A percentile compares a stretch with the other conserved stretches of the same genome.
Conservation (phyloP, 768 basidiomycete species). For the Phylloporus scabripes region DNA sequence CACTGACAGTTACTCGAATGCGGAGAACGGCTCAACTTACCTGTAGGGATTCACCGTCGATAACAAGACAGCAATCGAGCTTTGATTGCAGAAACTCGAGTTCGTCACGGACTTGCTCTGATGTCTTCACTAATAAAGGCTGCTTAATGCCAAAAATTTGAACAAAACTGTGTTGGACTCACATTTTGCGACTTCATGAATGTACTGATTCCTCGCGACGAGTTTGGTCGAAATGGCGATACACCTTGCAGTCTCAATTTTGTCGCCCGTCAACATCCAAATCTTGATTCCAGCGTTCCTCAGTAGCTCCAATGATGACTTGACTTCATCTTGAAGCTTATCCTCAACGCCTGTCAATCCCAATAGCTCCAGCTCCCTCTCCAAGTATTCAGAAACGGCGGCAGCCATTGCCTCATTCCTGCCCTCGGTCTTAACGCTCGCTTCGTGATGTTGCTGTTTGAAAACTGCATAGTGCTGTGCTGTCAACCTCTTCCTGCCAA, state of each 20-base stretch:
- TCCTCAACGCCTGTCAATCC: constrained; percentile 99
- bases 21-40: constrained; percentile 35
- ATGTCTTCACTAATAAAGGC: constrained; percentile 64
- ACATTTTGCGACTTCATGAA: constrained; percentile 95
- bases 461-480: constrained; percentile 69
- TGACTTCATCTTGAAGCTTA: constrained; percentile 96
- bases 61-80: constrained; percentile 94
- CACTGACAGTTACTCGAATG: neutral
- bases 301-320: constrained; percentile 84
- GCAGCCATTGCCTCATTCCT: constrained; percentile 75
- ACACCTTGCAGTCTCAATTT: constrained; percentile 97
- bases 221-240: constrained; percentile 97
- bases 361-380: constrained; percentile 85
- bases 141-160: constrained; percentile 1
- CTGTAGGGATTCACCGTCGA: constrained; percentile 95
- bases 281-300: constrained; percentile 97
- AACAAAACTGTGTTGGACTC: constrained; percentile 4
- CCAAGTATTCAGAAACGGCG: constrained; percentile 73
- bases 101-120: constrained; percentile 78
- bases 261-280: constrained; percentile 99
- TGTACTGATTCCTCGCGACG: constrained; percentile 94
- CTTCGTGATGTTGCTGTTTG: constrained; percentile 63
- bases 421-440: constrained; percentile 73
- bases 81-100: constrained; percentile 93
- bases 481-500: constrained; percentile 75